Conservation (phyloP, 2,329 filamentous ascomycete genomes). For the Ceratocystis colombiana region DNA sequence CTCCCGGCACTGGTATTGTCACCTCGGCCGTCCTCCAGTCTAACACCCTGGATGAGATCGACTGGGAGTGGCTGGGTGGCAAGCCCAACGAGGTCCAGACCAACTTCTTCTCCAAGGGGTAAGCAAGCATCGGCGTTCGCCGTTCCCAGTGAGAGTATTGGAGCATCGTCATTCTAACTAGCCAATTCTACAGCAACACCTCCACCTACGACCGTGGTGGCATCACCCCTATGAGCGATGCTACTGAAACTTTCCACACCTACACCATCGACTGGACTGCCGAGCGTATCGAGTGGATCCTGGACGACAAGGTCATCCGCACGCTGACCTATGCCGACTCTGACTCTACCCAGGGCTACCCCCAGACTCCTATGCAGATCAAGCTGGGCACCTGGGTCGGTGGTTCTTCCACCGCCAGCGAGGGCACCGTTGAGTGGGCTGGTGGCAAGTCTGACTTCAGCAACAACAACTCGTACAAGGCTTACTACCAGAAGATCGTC, state of each 20-base stretch:
- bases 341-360: slow-evolving; percentile 49
- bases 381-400: slow-evolving; percentile 60
- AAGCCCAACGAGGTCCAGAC: slow-evolving; percentile 66
- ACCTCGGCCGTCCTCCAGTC: slow-evolving; percentile 85
- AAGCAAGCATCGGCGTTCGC: background rate
- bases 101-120: slow-evolving; percentile 73
- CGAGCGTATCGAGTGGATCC: slow-evolving; percentile 52
- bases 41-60: slow-evolving; percentile 81
- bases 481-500: slow-evolving; percentile 39
- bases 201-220: slow-evolving; percentile 54
- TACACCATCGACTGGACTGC: slow-evolving; percentile 61
- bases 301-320: slow-evolving; percentile 53
- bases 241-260: slow-evolving; percentile 48
- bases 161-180: background rate
- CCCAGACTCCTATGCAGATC: slow-evolving; percentile 64
- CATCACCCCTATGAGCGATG: slow-evolving; percentile 43
- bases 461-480: slow-evolving; percentile 35
- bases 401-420: slow-evolving; percentile 46
- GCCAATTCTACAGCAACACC: slow-evolving; percentile 37
- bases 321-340: slow-evolving; percentile 52
- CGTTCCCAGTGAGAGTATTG: no score
- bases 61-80: slow-evolving; percentile 90
- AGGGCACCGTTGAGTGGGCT: slow-evolving; percentile 63
- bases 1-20: slow-evolving; percentile 74
- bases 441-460: slow-evolving; percentile 46